Evolutionary conservation across 1,284 basidiomycete species (phyloP).

Genomic region (Trametes versicolor): DNA sequence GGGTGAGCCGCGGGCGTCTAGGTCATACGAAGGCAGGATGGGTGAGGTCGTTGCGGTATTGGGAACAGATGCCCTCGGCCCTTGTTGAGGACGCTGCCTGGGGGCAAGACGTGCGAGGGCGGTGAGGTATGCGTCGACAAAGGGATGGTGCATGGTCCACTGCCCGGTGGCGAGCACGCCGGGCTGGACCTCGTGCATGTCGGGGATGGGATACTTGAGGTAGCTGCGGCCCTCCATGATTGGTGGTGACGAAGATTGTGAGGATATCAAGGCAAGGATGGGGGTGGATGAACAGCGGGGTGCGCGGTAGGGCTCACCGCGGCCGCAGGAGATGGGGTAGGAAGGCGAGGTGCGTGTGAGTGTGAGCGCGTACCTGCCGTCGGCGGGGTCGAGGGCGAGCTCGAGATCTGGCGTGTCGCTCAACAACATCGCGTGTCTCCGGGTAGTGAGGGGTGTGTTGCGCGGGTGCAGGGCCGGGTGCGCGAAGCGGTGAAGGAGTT

Average conservation of each 20-base stretch:
- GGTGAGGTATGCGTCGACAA: slow-evolving; percentile 36
- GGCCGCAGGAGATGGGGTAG: slow-evolving; percentile 32
- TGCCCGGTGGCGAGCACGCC: slow-evolving; percentile 35
- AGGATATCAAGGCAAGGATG: slow-evolving; percentile 10
- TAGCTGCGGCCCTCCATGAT: slow-evolving; percentile 19
- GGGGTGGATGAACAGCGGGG: slow-evolving; percentile 5
- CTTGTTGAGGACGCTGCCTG: slow-evolving; percentile 16
- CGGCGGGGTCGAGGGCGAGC: slow-evolving; percentile 22
- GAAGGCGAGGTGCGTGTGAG: slow-evolving; percentile 9
- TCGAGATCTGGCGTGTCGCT: slow-evolving; percentile 16
- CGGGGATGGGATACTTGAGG: slow-evolving; percentile 29
- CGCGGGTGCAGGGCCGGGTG: not conserved
- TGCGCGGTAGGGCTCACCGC: slow-evolving; percentile 29
- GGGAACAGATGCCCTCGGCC: slow-evolving; percentile 12
- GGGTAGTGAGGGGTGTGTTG: not conserved
- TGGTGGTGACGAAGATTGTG: slow-evolving; percentile 6
- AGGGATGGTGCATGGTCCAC: slow-evolving; percentile 38
- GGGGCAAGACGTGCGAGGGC: slow-evolving; percentile 29
- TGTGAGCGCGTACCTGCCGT: slow-evolving; percentile 33
- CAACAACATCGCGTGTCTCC: slow-evolving; percentile 19
- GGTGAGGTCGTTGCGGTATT: slow-evolving; percentile 22
- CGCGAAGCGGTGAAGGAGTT: slow-evolving; percentile 20
- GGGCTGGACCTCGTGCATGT: slow-evolving; percentile 29
- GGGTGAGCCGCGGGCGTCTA: slow-evolving; percentile 11
- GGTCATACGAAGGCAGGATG: slow-evolving; percentile 14